Evolutionary conservation across 2,329 filamentous ascomycete genomes (phyloP), one percentile per base, ranked within the genome.

Genomic region (Cladophialophora exuberans): DNA sequence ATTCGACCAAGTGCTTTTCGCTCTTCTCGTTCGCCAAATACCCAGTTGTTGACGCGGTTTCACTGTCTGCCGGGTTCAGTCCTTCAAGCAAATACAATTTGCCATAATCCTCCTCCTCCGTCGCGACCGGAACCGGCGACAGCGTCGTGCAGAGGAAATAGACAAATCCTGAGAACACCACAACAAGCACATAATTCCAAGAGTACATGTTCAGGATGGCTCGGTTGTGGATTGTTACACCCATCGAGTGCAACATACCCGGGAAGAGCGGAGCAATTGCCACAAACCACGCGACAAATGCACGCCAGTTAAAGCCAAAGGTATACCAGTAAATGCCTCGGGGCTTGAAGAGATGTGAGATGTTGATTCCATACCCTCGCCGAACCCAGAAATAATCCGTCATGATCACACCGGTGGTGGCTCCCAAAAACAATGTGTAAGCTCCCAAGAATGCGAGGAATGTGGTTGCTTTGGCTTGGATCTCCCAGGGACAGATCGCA

Each of bases 251-350:
- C 22, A 52, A 17, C 53, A 86, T 73, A 0, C 82, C 83, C 0
- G 83, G 83, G 1, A 86, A 63, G 39, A 78, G 80, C 0, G 83
- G 83, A 1, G 71, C 76, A 0, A 85, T 77, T 6, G 80, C 79
- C 4, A 82, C 72, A 5, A 86, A 49, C 59, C 86, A 84, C 0
- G 83, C 80, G 1, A 79, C 69, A 2, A 82, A 70, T n/a, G 83
- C 84, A 9, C 83, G 76, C 81, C 81, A 85, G 61, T 86, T 87
- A 43, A 76, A 71, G 2, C 82, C 80, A 31, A 62, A 65, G 26
- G 26, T 18, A 20, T 58, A 62, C 38, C 57, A 48, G 41, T 62
- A 62, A 13, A 53, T 54, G 6, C 58, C 60, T 17, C 20, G 51
- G 11, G 55, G 57, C 30, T 62, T 49, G 48, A 59, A 62, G 6